Evolutionary conservation across 306 rosid species (phyloP).

Genomic region (Cercis canadensis): DNA sequence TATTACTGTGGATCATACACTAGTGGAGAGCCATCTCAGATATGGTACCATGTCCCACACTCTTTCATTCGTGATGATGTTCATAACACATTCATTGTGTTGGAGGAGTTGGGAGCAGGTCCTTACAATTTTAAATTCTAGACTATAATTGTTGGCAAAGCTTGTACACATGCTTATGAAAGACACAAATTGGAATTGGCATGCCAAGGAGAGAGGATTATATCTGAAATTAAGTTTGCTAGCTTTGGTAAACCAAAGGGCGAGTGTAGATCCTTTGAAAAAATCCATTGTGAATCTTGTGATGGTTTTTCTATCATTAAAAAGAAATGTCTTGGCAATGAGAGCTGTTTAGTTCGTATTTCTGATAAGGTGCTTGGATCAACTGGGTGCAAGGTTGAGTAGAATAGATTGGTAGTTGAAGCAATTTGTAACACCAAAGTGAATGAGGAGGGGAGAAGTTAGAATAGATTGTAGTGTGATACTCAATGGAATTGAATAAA

Average conservation of each 20-base stretch:
- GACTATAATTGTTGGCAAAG: slow-evolving; percentile 30
- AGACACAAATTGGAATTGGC: slow-evolving; percentile 38
- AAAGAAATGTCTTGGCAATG: background rate
- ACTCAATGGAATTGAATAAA: no score
- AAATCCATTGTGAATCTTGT: slow-evolving; percentile 21
- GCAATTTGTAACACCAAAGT: no score
- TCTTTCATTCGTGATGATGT: slow-evolving; percentile 27
- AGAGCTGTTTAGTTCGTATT: no score
- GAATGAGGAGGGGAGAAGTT: no score
- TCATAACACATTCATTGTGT: slow-evolving; percentile 37
- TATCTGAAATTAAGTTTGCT: slow-evolving; percentile 36
- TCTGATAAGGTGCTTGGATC: no score
- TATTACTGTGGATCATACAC: slow-evolving; percentile 28
- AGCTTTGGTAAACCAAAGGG: slow-evolving; percentile 37
- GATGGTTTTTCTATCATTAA: background rate
- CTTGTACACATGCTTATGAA: slow-evolving; percentile 39
- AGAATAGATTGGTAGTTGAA: no score
- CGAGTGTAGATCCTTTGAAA: slow-evolving; percentile 30
- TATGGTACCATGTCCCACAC: slow-evolving; percentile 46
- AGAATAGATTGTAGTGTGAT: no score
- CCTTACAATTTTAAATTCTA: slow-evolving; percentile 39
- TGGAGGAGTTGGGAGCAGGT: slow-evolving; percentile 50
- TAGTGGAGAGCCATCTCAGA: slow-evolving; percentile 23
- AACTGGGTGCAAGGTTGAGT: no score
- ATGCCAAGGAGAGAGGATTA: slow-evolving; percentile 29